Evolutionary conservation across 78 protist genomes (phyloP), one percentile per base, ranked within the genome.

Genomic region (Dictyostelium capitatum): DNA sequence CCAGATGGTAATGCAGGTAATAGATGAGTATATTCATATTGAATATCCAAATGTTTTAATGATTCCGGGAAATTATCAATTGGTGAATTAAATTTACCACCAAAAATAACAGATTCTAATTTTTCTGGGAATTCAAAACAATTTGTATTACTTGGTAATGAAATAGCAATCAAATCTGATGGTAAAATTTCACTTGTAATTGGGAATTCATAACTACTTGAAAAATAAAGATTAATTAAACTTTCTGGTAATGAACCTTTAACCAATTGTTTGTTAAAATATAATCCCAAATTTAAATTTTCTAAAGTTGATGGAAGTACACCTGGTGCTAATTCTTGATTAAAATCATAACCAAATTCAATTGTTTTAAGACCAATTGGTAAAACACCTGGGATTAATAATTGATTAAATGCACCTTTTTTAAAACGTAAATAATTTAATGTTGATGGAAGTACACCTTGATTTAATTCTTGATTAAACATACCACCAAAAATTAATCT

Each of bases 371-470:
- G 43, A 28, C 23, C 17, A 12, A 17, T 9, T 28, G 43, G 77
- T 5, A 70, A 41, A 10, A 70, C 77, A 32, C 77, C 77, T 43
- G 43, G 65, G 19, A n/a, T 19, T 20, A 57, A 57, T 20, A 19
- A 7, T n/a, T 57, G 65, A 57, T 57, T 57, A 20, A 48, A 74
- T 4, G 20, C 6, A 48, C 80, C 80, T n/a, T n/a, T n/a, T n/a
- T n/a, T n/a, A 46, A 74, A 48, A 23, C 32, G 37, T 15, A 74
- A n/a, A 74, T 2, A 48, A 0, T 74, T n/a, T 4, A 74, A 48
- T 15, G 80, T 48, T 43, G 80, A 48, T 74, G 80, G 80, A 1
- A 74, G 6, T n/a, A 17, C 15, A n/a, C 80, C 57, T 43, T 9
- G 17, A 19, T 25, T 2, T 2, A 74, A 2, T 8, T 19, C n/a